Base-by-base conservation (phyloP, 192 early-diverging fungal species). In the Coemansia sp. region DNA sequence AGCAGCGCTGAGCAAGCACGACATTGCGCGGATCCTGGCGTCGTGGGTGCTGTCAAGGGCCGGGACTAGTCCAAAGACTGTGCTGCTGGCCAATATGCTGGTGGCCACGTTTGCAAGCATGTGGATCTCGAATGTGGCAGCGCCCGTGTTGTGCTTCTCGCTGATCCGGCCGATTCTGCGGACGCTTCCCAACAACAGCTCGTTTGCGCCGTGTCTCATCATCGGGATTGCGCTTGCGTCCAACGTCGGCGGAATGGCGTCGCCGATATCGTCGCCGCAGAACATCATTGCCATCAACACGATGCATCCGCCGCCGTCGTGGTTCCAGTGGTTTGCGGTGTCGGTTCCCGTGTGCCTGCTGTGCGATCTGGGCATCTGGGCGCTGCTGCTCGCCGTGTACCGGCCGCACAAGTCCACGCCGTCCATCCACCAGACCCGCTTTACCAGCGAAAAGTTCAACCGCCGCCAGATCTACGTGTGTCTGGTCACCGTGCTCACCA, bases 71-170 rank as follows among this genome's bases (percentile, higher is more conserved):
- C 94, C 96, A 44, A 88, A 87, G 53, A 77, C 78, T 9, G 96
- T 98, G 4, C 79, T 98, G 26, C 84, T 98, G 41, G 92, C 92
- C 44, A 95, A 94, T 61, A 98, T 98, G 94, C 85, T 97, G 48
- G 94, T 98, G 0, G 92, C 93, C n/a, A 96, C 95, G 3, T 87
- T 98, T 85, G 93, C 94, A 11, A 94, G 92, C 81, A 98, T 98
- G 96, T 96, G 94, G 96, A 98, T 98, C 65, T 90, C 88, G 52
- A 98, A 98, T 67, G 96, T 98, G 6, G 96, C 96, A 3, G 96
- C 96, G 10, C 96, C 96, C 10, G 96, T 97, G 16, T 84, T 98
- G 15, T 98, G 96, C 83, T 96, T 98, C 68, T 94, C 93, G 45
- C 80, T 98, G 67, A 92, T 96, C 65, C 89, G 91, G 86, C 96